phyloP scores from a whole-genome alignment of 169 alveolate genomes.

The Eimeria praecox region DNA sequence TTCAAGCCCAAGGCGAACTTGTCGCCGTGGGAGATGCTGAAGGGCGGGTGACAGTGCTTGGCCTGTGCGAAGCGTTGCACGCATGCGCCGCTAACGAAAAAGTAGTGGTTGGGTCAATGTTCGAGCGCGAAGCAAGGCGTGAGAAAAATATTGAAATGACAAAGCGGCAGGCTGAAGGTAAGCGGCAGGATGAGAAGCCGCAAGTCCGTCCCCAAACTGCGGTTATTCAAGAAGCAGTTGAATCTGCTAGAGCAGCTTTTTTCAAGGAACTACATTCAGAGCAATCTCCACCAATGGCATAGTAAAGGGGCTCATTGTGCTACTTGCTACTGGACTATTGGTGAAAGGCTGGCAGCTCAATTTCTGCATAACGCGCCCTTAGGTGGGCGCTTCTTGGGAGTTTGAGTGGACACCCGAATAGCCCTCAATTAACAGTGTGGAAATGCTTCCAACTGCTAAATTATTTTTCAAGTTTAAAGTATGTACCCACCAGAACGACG shows the following conservation, averaged over 20 bases:
- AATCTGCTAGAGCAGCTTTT: conserved; percentile 43
- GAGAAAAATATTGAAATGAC: conserved; percentile 93
- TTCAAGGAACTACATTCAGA: conserved; percentile 34
- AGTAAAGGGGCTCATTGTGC: background rate
- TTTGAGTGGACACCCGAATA: background rate
- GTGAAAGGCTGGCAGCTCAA: background rate
- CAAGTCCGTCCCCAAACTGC: conserved; percentile 40
- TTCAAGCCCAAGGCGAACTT: conserved; percentile 85
- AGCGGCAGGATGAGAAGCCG: conserved; percentile 90
- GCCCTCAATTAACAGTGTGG: background rate
- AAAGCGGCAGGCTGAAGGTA: conserved; percentile 84
- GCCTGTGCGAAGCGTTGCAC: conserved; percentile 92
- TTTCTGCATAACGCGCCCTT: background rate
- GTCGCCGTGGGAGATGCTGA: conserved; percentile 96
- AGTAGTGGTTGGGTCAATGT: conserved; percentile 89
- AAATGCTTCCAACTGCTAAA: background rate
- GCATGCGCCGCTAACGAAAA: conserved; percentile 90
- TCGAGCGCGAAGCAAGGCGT: conserved; percentile 94
- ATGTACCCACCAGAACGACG: background rate
- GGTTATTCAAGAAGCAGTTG: conserved; percentile 59
- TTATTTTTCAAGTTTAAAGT: background rate
- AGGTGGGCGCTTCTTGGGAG: background rate
- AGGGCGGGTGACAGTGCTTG: conserved; percentile 94
- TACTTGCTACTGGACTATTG: background rate
- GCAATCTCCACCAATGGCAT: conserved; percentile 1